Conservation (phyloP, 2,329 filamentous ascomycete species). For the Cercospora sp. region DNA sequence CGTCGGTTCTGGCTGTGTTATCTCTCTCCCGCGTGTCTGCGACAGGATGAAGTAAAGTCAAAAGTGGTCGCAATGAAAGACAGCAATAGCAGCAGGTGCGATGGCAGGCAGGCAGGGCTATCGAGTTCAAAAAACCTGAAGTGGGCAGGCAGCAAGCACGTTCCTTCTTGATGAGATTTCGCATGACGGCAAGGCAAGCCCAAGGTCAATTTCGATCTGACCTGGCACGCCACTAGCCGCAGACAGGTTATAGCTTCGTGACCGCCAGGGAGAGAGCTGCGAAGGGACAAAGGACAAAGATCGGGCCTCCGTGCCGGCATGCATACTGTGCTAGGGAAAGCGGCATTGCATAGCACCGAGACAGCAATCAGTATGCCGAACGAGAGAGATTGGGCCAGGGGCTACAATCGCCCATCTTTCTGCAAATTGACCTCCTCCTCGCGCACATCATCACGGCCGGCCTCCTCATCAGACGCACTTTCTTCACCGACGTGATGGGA, state of each 20-base stretch:
- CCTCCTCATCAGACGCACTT: neutral
- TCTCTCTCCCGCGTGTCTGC: neutral
- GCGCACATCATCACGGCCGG: neutral
- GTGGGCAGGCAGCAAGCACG: neutral
- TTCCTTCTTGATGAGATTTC: neutral
- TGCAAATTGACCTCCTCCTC: neutral
- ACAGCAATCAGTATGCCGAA: neutral
- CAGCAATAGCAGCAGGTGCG: neutral
- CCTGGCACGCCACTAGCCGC: neutral
- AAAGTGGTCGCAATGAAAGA: neutral
- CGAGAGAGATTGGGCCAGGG: neutral
- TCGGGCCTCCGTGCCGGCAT: neutral
- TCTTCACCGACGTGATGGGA: neutral
- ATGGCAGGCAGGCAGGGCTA: neutral
- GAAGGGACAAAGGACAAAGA: neutral
- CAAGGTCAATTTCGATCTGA: neutral
- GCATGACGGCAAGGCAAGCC: neutral
- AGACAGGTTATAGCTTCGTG: neutral
- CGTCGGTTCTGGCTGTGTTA: neutral
- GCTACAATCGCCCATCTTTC: neutral
- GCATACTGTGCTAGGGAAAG: conserved; percentile 5
- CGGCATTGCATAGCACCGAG: neutral
- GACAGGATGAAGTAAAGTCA: neutral
- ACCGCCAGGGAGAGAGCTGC: neutral
- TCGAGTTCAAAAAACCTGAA: neutral